Conservation (phyloP, 1,139 yeast species). For the Pichia sp. region DNA sequence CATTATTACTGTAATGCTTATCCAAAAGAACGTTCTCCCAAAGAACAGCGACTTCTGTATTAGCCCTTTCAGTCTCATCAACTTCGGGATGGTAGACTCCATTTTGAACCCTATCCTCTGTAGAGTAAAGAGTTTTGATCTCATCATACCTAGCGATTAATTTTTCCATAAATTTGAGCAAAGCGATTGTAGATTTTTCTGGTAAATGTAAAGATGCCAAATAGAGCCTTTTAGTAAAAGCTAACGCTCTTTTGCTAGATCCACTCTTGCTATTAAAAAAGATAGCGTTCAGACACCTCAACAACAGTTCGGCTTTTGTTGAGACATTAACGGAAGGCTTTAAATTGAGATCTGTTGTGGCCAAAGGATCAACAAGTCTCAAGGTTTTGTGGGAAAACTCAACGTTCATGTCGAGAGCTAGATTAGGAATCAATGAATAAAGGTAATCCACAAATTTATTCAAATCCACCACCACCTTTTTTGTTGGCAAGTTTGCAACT, state of each 20-base stretch:
- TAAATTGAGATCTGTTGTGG: slow-evolving; percentile 31
- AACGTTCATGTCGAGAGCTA: slow-evolving; percentile 75
- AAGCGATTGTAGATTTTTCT: slow-evolving; percentile 79
- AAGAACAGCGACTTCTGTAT: slow-evolving; percentile 81
- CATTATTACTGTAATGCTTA: slow-evolving; percentile 77
- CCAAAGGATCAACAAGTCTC: slow-evolving; percentile 72
- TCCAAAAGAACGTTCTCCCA: slow-evolving; percentile 83
- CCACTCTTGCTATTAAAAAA: slow-evolving; percentile 78
- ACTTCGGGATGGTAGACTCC: slow-evolving; percentile 69
- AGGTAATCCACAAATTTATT: slow-evolving; percentile 71
- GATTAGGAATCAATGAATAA: slow-evolving; percentile 59
- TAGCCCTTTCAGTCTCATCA: slow-evolving; percentile 67
- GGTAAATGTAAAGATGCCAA: slow-evolving; percentile 69
- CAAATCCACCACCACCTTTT: slow-evolving; percentile 61
- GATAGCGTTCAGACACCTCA: slow-evolving; percentile 72
- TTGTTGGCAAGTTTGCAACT: slow-evolving; percentile 65
- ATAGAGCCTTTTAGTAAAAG: slow-evolving; percentile 78
- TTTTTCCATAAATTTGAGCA: slow-evolving; percentile 72
- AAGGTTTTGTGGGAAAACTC: slow-evolving; percentile 81
- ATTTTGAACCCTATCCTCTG: slow-evolving; percentile 81
- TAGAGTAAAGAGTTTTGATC: slow-evolving; percentile 69
- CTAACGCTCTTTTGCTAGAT: slow-evolving; percentile 66
- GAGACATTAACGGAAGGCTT: slow-evolving; percentile 80
- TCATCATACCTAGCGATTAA: slow-evolving; percentile 65
- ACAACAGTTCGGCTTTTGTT: slow-evolving; percentile 79